Evolutionary conservation across 1,139 yeast genomes (phyloP), one percentile per base, ranked within the genome.

Genomic region (Petasospora fabianii): DNA sequence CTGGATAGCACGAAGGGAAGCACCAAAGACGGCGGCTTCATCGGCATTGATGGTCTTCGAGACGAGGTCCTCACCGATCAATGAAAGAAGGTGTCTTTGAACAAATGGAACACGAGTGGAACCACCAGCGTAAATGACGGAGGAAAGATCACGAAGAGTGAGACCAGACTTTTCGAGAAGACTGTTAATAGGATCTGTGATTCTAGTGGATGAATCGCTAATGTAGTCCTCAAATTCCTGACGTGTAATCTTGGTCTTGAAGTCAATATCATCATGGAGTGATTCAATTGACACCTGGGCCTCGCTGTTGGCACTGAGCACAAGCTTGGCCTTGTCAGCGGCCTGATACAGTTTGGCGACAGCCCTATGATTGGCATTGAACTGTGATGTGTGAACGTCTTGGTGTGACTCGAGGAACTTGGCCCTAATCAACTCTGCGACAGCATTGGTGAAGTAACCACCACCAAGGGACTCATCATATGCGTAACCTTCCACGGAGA

Each of bases 11-110:
- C 88, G 75, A 34, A 84, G 66, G 12, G 96, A 80, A 6, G 95
- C 80, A 39, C 99, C 99, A 55, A 86, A 70, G 12, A 88, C 96
- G 43, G 87, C 88, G 44, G 97, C 80, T 63, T 92, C 99, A 63
- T 92, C 99, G 0, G 98, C 94, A 60, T 92, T 92, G 35, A 94
- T 95, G 41, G 83, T 86, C 60, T 83, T 88, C n/a, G 96, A 73
- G 35, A 94, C 68, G 40, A 70, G 66, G 3, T 75, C 80, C 22
- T 77, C 80, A 3, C 81, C 81, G 30, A 82, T 65, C 33, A 84
- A 68, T 5, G 73, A 60, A 6, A 65, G 55, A 44, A 83, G 62
- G 39, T 71, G 74, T 34, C 72, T 68, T 60, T 87, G 95, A 38
- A 92, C 82, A 55, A 84, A 75, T 14, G 98, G 98, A 21, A 88